Evolutionary conservation across 192 early-diverging fungal genomes (phyloP).

Genomic region (Chytriomyces sp.): DNA sequence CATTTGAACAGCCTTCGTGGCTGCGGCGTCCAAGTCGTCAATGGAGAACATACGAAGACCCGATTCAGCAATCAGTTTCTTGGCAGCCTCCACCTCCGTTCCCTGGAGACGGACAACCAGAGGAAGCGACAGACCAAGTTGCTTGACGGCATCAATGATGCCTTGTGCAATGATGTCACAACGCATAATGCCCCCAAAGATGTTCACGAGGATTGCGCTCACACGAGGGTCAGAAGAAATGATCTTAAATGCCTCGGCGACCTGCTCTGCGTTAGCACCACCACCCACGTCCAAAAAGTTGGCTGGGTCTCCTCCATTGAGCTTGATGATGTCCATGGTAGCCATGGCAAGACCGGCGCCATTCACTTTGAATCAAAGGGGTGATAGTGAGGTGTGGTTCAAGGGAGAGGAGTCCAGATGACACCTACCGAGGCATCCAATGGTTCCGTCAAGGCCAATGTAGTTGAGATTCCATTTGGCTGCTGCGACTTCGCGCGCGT

Average conservation of each 20-base stretch:
- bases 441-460: conserved; percentile 96
- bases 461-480: conserved; percentile 98
- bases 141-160: conserved; percentile 90
- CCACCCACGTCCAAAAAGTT: conserved; percentile 99
- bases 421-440: conserved; percentile 85
- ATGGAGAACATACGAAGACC: conserved; percentile 87
- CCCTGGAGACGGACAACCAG: conserved; percentile 94
- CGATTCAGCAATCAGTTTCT: conserved; percentile 87
- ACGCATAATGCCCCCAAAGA: conserved; percentile 99
- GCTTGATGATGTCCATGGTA: conserved; percentile 99
- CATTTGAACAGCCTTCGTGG: conserved; percentile 78
- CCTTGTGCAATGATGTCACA: conserved; percentile 98
- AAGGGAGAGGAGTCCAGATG: conserved; percentile 5
- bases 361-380: conserved; percentile 62
- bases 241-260: conserved; percentile 98
- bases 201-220: conserved; percentile 95
- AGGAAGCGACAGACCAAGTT: conserved; percentile 90
- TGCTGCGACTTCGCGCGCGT: conserved; percentile 94
- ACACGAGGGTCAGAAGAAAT: conserved; percentile 91
- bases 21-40: conserved; percentile 95
- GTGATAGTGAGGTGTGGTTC: neutral
- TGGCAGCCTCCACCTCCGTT: conserved; percentile 83
- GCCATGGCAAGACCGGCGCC: conserved; percentile 99
- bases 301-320: conserved; percentile 96
- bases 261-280: conserved; percentile 90